Conservation (phyloP, 345 rosid genomes). For the Hypericum perforatum region DNA sequence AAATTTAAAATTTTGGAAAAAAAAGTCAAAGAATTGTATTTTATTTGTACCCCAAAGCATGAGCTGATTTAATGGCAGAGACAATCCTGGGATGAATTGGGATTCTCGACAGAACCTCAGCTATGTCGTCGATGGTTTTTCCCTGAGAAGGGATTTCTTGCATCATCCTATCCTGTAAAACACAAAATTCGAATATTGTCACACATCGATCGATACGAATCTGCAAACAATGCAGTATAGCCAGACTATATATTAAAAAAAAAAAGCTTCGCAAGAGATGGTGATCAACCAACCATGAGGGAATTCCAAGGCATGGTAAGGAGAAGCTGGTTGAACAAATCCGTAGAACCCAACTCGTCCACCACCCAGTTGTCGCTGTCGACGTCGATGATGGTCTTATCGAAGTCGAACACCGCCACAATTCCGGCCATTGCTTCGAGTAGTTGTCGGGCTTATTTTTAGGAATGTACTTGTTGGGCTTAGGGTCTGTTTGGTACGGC, state of each 20-base stretch:
- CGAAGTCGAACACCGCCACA: constrained; percentile 68
- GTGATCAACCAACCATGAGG: constrained; percentile 44
- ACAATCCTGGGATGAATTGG: constrained; percentile 61
- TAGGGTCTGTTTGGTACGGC: too few species aligned
- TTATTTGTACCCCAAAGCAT: constrained; percentile 52
- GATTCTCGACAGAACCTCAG: constrained; percentile 32
- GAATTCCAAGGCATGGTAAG: constrained; percentile 91
- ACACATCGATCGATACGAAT: not conserved
- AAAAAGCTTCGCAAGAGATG: not conserved
- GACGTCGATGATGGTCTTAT: constrained; percentile 76
- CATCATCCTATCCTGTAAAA: constrained; percentile 69
- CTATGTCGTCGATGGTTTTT: constrained; percentile 50
- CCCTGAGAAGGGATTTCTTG: constrained; percentile 54
- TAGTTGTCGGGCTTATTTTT: not conserved
- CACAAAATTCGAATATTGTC: not conserved
- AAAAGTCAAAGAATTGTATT: not conserved
- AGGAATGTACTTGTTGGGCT: too few species aligned
- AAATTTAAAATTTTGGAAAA: not conserved
- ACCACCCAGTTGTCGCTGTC: constrained; percentile 85
- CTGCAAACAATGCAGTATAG: not conserved
- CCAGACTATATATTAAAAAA: not conserved
- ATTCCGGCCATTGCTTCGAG: constrained; percentile 28
- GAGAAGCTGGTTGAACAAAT: constrained; percentile 68
- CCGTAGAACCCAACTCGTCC: constrained; percentile 65
- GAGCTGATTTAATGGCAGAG: constrained; percentile 64